Conservation (phyloP, 2,329 filamentous ascomycete species). For the Fusarium longipes region DNA sequence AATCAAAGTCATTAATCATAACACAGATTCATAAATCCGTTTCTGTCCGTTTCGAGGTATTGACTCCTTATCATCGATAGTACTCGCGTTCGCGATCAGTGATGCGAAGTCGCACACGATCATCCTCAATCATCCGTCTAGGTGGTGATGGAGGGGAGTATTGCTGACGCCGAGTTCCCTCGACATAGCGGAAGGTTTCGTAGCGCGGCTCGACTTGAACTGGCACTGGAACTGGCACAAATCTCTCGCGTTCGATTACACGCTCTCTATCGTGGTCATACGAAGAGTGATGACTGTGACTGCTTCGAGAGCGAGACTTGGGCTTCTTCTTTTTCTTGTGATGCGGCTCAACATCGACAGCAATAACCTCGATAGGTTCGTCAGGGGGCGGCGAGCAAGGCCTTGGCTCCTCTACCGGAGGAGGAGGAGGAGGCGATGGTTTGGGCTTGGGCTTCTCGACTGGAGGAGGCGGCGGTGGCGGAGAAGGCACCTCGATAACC, state of each 20-base stretch:
- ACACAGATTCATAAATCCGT: constrained; percentile 32
- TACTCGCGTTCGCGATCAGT: constrained; percentile 52
- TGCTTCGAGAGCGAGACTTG: constrained; percentile 48
- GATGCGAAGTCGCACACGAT: constrained; percentile 48
- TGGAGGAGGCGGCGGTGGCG: constrained; percentile 37
- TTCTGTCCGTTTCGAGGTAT: neutral
- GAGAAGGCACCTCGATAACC: constrained; percentile 24
- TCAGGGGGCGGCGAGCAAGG: constrained; percentile 46
- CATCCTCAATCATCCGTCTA: constrained; percentile 50
- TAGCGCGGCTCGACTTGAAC: constrained; percentile 55
- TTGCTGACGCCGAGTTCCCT: constrained; percentile 56
- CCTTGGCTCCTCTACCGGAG: constrained; percentile 39
- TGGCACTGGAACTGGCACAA: constrained; percentile 58
- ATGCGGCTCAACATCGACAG: constrained; percentile 52
- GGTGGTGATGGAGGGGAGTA: constrained; percentile 48
- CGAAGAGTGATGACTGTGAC: constrained; percentile 45
- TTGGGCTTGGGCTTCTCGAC: constrained; percentile 30
- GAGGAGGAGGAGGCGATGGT: constrained; percentile 36
- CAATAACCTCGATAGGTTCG: constrained; percentile 53
- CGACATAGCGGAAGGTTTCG: constrained; percentile 65
- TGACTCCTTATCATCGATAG: constrained; percentile 36
- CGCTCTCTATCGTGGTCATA: constrained; percentile 57
- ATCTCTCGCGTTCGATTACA: constrained; percentile 63
- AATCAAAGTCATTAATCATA: constrained; percentile 37
- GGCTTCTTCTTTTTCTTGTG: constrained; percentile 44